phyloP scores from a whole-genome alignment of 352 stramenopile species.

The Phytophthora fragariae region DNA sequence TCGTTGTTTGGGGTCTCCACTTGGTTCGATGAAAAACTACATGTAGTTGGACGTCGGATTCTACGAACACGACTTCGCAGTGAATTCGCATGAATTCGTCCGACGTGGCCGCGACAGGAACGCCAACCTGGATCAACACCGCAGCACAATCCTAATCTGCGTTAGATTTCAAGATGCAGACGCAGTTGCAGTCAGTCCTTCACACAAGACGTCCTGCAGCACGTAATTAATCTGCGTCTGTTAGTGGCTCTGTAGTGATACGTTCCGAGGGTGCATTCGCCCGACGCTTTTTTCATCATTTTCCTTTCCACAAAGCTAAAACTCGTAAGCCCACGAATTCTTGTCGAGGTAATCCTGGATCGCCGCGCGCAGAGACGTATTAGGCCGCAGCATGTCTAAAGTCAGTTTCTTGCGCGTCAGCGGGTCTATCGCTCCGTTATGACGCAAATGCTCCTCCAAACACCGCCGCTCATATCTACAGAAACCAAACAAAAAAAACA shows the following conservation, averaged over 20 bases:
- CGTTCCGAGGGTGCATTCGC: conserved; percentile 4
- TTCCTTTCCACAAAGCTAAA: conserved; percentile 29
- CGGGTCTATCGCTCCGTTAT: conserved; percentile 72
- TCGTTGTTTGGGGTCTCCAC: no score
- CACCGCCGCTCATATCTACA: conserved; percentile 70
- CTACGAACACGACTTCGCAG: no score
- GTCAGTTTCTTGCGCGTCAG: conserved; percentile 69
- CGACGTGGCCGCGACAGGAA: no score
- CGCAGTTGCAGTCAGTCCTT: conserved; percentile 1
- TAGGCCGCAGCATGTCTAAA: conserved; percentile 76
- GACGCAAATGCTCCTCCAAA: conserved; percentile 73
- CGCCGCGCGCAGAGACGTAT: conserved; percentile 66
- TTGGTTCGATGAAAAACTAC: no score
- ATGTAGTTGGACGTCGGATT: no score
- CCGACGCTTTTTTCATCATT: not conserved
- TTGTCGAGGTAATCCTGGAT: conserved; percentile 82
- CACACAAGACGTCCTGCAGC: not conserved
- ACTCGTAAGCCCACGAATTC: conserved; percentile 82
- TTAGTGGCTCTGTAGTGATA: conserved; percentile 11
- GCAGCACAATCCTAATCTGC: conserved; percentile 12
- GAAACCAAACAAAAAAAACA: not conserved
- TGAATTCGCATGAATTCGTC: no score
- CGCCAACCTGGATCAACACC: not conserved
- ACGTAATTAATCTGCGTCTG: conserved; percentile 11
- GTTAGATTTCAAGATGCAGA: not conserved